phyloP scores from a whole-genome alignment of 352 stramenopile genomes.

The Globisporangium nunn region DNA sequence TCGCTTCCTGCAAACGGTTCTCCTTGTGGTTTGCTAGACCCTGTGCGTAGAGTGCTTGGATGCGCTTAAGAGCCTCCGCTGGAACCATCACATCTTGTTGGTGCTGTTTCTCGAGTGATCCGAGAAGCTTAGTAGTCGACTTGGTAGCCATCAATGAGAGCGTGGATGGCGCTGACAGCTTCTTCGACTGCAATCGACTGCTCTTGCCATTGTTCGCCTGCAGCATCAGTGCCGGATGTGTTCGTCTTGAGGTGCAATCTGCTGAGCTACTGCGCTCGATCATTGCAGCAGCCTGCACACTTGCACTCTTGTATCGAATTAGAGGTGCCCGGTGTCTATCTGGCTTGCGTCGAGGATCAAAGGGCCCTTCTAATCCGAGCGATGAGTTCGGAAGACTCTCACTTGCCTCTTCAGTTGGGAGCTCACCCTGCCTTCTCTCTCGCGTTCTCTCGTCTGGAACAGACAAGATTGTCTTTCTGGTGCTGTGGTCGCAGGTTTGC shows the following conservation, averaged over 20 bases:
- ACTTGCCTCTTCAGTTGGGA: neutral
- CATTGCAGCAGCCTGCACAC: neutral
- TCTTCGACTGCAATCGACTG: neutral
- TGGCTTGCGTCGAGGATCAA: neutral
- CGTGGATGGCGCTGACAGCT: neutral
- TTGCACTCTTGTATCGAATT: neutral
- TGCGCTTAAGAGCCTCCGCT: conserved; percentile 19
- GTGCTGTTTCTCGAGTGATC: neutral
- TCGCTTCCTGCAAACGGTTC: conserved; percentile 34
- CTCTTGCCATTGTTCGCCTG: neutral
- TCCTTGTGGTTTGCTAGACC: conserved; percentile 50
- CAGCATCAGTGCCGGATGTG: neutral
- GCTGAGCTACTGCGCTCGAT: neutral
- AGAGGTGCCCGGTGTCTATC: neutral
- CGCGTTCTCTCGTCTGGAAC: neutral
- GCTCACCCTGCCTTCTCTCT: neutral
- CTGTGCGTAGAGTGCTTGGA: conserved; percentile 54
- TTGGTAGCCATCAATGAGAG: neutral
- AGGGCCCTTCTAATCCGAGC: neutral
- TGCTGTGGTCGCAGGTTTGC: conserved; percentile 12
- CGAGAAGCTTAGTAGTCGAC: neutral
- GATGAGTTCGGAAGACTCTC: neutral
- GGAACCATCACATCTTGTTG: neutral
- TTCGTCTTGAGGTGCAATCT: neutral
- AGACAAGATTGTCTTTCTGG: neutral